These are phyloP conservation scores for Hortiboletus campestris DNA, from an alignment of 768 basidiomycete genomes.

Conservation along the genomic window DNA sequence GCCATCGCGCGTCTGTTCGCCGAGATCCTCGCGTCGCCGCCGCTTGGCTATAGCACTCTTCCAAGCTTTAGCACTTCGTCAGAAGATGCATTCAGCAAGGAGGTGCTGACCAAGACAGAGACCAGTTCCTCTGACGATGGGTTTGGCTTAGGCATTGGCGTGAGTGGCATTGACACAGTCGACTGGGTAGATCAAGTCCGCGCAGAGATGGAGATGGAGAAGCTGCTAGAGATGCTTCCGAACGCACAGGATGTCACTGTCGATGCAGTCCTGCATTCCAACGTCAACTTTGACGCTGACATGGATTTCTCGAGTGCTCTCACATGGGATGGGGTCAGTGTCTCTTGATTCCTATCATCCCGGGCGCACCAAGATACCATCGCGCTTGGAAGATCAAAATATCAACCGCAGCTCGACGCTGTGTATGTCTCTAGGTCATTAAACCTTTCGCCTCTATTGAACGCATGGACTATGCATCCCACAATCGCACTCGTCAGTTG, in stretches of 20 bases:
- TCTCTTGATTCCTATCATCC: slow-evolving; percentile 18
- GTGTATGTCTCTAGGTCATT: slow-evolving; percentile 9
- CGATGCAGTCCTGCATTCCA: slow-evolving; percentile 21
- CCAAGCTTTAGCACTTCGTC: slow-evolving; percentile 32
- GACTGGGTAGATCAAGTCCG: slow-evolving; percentile 29
- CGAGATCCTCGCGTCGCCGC: slow-evolving; percentile 36
- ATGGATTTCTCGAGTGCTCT: slow-evolving; percentile 30
- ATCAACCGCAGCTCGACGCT: slow-evolving; percentile 5
- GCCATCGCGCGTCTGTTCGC: slow-evolving; percentile 33
- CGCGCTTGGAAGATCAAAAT: slow-evolving; percentile 18
- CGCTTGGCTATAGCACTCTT: slow-evolving; percentile 32
- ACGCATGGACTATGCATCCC: slow-evolving; percentile 20
- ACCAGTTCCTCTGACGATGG: slow-evolving; percentile 6
- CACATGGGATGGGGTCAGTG: slow-evolving; percentile 29
- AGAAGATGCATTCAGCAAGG: slow-evolving; percentile 28
- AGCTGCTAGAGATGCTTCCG: slow-evolving; percentile 54
- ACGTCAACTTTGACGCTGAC: slow-evolving; percentile 22
- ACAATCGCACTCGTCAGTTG: slow-evolving; percentile 11
- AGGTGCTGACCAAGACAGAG: slow-evolving; percentile 23
- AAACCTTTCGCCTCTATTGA: slow-evolving; percentile 14
- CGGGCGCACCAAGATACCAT: slow-evolving; percentile 3
- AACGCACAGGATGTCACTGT: slow-evolving; percentile 29
- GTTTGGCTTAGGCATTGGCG: slow-evolving; percentile 18
- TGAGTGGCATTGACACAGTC: slow-evolving; percentile 16
- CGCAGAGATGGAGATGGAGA: slow-evolving; percentile 59